Evolutionary conservation across 2,329 filamentous ascomycete species (phyloP), one percentile per base, ranked within the genome.

Genomic region (Helminthosporium solani): DNA sequence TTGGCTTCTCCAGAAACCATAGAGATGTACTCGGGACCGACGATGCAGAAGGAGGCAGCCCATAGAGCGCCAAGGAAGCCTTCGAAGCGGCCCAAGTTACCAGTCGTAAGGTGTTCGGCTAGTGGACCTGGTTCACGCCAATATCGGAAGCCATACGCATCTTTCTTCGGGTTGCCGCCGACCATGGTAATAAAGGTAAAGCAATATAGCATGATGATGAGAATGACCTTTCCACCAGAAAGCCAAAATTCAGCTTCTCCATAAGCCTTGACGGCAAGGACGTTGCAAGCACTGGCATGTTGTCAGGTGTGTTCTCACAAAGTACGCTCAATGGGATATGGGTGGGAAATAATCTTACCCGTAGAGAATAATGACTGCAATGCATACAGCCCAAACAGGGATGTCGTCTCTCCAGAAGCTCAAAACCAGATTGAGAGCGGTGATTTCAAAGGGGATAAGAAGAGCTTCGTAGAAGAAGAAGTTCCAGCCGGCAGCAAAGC

Each of bases 401-500:
- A 75, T 75, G 38, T 75, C 67, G 50, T 76, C 69, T 55, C 70
- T 83, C 70, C 70, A 72, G 44, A 63, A 72, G 20, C 52, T 56
- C 33, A 72, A 46, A 18, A 72, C 63, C 25, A 71, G 55, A 44
- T 70, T 71, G 44, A 70, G 59, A n/a, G 70, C 70, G 1, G 75
- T 74, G 43, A 80, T 78, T 48, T 80, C 77, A 47, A 76, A 78
- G 0, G 77, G 76, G 3, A 79, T 77, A 1, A 78, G 65, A 8
- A 79, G 46, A 2, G 75, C 70, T 54, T 80, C 75, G 52, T 78
- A 78, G 42, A 79, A n/a, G 52, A 78, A 78, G 55, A 79, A 74
- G 44, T 77, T 78, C 73, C 74, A 76, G 20, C 76, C 76, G 23
- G 72, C 73, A 63, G 75, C 76, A 57, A 86, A 85, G 27, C 82